Base-by-base conservation (phyloP, 495 filamentous ascomycete species). In the Neurospora discreta region DNA sequence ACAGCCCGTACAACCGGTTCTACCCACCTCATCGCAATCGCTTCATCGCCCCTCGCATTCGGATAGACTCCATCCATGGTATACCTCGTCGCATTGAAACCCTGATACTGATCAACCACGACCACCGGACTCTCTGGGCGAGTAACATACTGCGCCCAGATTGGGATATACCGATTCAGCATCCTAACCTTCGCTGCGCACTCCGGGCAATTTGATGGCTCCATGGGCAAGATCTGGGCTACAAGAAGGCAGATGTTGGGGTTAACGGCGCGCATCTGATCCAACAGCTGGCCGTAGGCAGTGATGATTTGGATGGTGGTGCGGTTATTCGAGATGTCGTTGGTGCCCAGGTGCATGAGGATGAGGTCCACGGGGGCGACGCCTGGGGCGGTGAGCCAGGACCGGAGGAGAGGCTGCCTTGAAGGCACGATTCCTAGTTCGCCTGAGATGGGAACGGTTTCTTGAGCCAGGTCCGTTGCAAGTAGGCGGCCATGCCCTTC, bases 331-430 rank as follows among this genome's bases (percentile, higher is more conserved):
- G 81, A 84, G 20, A 85, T 79, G 75, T 85, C 83, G 75, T 85
- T 84, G 38, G 84, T 85, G 4, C 84, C 84, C 15, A 86, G 73
- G 76, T 85, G 83, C 81, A 83, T 82, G 76, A 82, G 75, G 16
- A 85, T 80, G 16, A 85, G 72, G 70, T 85, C 81, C 1, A 60
- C 52, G 0, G 52, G 52, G 1, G 5, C 1, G 23, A 60, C 23
- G 23, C 20, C 23, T 0, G 84, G 81, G 7, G 78, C 75, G 3
- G 81, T 80, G 26, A 86, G 77, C 83, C 84, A 86, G 10, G 75
- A 75, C 8, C 74, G 72, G 23, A 85, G 79, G 68, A 80, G 79
- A 41, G 81, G 80, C 58, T 83, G 75, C 68, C 76, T 75, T 0
- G 80, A 5, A 11, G 23, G 20, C 2, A 39, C 10, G 11, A 13